phyloP scores from a whole-genome alignment of 129 eudicot species.

The Helichrysum umbraculigerum region DNA sequence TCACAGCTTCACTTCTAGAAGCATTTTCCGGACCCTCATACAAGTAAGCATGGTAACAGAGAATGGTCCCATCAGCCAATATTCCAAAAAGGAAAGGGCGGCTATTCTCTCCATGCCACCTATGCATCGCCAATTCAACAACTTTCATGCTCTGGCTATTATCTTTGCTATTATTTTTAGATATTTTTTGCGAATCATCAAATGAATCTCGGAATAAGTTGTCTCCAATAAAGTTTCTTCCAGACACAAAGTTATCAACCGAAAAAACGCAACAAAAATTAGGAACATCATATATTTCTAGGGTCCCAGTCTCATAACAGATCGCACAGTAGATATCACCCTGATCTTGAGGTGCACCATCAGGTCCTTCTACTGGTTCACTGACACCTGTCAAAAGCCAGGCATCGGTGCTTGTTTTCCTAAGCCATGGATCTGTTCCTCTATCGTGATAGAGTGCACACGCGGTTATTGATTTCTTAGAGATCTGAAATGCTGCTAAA shows the following conservation, averaged over 20 bases:
- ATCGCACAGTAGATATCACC: conserved; percentile 89
- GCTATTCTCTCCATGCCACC: conserved; percentile 75
- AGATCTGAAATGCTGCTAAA: conserved; percentile 64
- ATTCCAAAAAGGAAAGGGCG: conserved; percentile 88
- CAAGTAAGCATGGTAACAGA: conserved; percentile 89
- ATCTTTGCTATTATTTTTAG: conserved; percentile 49
- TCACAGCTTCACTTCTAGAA: conserved; percentile 56
- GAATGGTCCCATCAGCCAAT: conserved; percentile 87
- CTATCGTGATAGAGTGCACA: conserved; percentile 91
- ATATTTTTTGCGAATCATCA: conserved; percentile 33
- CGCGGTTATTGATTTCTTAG: conserved; percentile 64
- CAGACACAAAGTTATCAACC: conserved; percentile 76
- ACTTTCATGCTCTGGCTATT: conserved; percentile 56
- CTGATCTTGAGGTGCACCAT: conserved; percentile 74
- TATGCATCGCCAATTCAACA: conserved; percentile 89
- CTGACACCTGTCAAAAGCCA: conserved; percentile 94
- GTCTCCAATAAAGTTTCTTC: conserved; percentile 67
- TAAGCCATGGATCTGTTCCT: conserved; percentile 97
- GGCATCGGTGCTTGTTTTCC: conserved; percentile 92
- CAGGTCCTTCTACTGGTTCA: conserved; percentile 88
- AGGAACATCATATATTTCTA: conserved; percentile 87
- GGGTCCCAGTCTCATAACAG: conserved; percentile 79
- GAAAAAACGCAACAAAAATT: conserved; percentile 74
- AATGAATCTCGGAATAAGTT: conserved; percentile 45
- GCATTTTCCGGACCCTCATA: conserved; percentile 77